Evolutionary conservation across 176 grass and related monocot species (phyloP), one percentile per base, ranked within the genome.

Genomic region (Rhynchospora breviuscula): DNA sequence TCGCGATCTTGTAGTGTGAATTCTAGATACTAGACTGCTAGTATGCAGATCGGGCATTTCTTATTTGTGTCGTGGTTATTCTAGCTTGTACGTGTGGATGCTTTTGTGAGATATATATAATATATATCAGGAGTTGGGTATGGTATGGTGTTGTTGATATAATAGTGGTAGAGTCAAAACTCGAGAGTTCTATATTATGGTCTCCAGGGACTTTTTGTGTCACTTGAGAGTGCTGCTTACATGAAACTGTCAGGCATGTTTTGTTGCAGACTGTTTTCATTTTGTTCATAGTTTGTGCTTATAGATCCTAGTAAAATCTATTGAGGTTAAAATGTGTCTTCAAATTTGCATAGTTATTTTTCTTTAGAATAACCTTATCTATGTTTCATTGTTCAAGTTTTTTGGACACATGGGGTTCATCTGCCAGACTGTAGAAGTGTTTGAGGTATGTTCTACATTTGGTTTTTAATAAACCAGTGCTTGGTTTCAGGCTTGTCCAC

Each of bases 1-100:
- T 88, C 88, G 44, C 91, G 93, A 69, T 99, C 93, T 87, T 94
- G 87, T 88, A 96, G 93, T 87, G 88, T 91, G 88, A 91, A 80
- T 87, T 86, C 91, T 85, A 89, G 93, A 91, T 91, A 78, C 86
- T 99, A 96, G 87, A 86, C 23, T 56, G 57, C 23, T 35, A 47
- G 51, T 33, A 53, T 57, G 51, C 73, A 18, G 22, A 12, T 78
- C 0, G 73, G 72, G 49, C 52, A 56, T 22, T 78, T 78, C 25
- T 78, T 33, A 22, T 78, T 17, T 82, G 58, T 82, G 59, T 82
- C 40, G 17, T 67, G 21, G 62, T 82, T 82, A 18, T 82, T 21
- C 45, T 82, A 66, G 46, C 61, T 51, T 82, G 35, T 82, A 51
- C 15, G 73, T 67, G 60, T 82, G 60, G 44, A 66, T 66, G 62